Evolutionary conservation across 1,284 basidiomycete genomes (phyloP).

Genomic region (Cryptococcus wingfieldii): DNA sequence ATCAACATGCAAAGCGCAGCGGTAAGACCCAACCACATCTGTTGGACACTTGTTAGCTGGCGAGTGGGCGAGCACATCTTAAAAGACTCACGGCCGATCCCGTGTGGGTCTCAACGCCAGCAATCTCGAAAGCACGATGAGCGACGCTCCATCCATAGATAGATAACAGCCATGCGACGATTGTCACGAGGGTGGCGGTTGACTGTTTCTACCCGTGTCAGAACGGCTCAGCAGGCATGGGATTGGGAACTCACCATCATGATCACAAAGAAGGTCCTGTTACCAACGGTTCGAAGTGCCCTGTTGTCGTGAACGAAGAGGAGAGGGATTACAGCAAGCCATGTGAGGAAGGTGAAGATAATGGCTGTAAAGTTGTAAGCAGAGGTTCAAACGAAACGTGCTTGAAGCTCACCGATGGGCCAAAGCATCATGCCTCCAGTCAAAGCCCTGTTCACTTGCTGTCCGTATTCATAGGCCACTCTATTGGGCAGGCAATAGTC

Average conservation of each 20-base stretch:
- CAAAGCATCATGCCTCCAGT: slow-evolving; percentile 45
- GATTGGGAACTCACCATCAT: slow-evolving; percentile 23
- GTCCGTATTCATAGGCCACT: slow-evolving; percentile 40
- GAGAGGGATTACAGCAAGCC: slow-evolving; percentile 37
- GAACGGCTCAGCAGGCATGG: not conserved
- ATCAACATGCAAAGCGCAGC: slow-evolving; percentile 30
- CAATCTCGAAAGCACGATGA: slow-evolving; percentile 29
- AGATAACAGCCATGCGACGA: slow-evolving; percentile 35
- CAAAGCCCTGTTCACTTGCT: slow-evolving; percentile 37
- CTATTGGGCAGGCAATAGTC: slow-evolving; percentile 25
- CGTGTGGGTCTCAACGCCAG: slow-evolving; percentile 18
- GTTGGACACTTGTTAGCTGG: not conserved
- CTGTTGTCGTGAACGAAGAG: slow-evolving; percentile 37
- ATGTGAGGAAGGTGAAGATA: slow-evolving; percentile 38
- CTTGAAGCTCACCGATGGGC: slow-evolving; percentile 30
- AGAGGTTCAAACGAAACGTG: not conserved
- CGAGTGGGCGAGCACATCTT: not conserved
- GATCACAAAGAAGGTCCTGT: slow-evolving; percentile 34
- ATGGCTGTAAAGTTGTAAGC: slow-evolving; percentile 19
- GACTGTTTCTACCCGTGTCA: slow-evolving; percentile 8
- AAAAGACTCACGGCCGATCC: slow-evolving; percentile 32
- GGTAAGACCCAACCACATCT: slow-evolving; percentile 45
- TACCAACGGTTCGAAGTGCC: slow-evolving; percentile 37
- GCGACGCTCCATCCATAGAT: slow-evolving; percentile 47
- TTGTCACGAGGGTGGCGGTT: slow-evolving; percentile 21